Base-by-base conservation (phyloP, 805 yeast species). In the Nakazawaea ishiwadae region DNA sequence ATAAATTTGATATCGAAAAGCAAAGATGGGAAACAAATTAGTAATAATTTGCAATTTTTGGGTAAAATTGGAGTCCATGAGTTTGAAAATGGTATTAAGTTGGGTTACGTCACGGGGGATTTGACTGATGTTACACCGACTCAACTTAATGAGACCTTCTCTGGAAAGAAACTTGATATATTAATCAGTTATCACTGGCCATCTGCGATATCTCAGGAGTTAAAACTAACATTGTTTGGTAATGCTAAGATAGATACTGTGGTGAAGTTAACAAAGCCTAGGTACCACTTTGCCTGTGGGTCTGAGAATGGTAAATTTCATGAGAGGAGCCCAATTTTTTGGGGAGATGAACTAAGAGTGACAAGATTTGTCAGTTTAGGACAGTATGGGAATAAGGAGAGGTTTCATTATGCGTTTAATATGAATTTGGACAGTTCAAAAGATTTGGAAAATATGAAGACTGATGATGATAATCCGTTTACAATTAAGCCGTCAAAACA, bases 351-450 rank as follows among this genome's bases (percentile, higher is more conserved):
- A 5, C 66, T 60, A 0, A 52, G 67, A 11, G 53, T 70, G 1
- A 75, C 88, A 0, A 65, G 95, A 39, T 82, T 83, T 50, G 71
- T 86, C 12, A 79, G 88, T 53, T 55, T 86, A 36, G 84, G 77
- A 0, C 66, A 68, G 37, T 82, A 69, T 55, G 83, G 80, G 0
- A 63, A 73, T 2, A 67, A 68, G 8, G 70, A 64, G 3, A 75
- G 73, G 54, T 87, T 91, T 90, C 81, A 78, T 47, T 87, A 86
- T 62, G 96, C 95, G 0, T 85, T 85, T 48, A 68, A 67, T 28
- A 39, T 77, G 21, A 53, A 53, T 37, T 42, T 58, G 23, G 63
- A 57, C 15, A 54, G 55, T 3, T 35, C 44, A 4, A 46, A 46
- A 1, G 52, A 51, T 4, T 60, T 63, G 0, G 51, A 53, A 15